Evolutionary conservation across 1,139 yeast genomes (phyloP), one percentile per base, ranked within the genome.

Genomic region (Suhomyces bribrorum): DNA sequence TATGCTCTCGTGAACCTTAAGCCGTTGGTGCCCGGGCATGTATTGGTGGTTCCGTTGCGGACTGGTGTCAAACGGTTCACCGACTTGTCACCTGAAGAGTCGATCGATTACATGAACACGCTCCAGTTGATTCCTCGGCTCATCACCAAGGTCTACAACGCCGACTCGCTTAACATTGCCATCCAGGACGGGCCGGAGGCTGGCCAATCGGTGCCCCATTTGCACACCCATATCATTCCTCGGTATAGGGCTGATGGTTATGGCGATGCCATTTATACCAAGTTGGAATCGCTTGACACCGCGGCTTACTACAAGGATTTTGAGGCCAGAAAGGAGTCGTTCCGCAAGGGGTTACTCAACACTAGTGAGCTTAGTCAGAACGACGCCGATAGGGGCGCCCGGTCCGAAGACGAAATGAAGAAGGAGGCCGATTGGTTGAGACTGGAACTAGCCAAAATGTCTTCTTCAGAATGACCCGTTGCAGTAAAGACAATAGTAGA

Each of bases 171-270:
- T 44, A 92, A 92, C 56, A 75, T 92, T 22, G 89, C 97, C 12
- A 87, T 92, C 41, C 98, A 92, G 57, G 98, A 92, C 58, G 98
- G 98, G 0, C 87, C 92, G 0, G 88, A 87, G 38, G 92, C 97
- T 2, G 98, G 98, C 4, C 98, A 92, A 57, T 79, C 92, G 13
- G 83, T 92, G 1, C 95, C 96, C 2, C 98, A 92, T 61, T 73
- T 92, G 18, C 98, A 92, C 59, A 84, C 96, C 24, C 98, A 92
- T 59, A 64, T 92, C 13, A 88, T 92, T 24, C 98, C 98, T 4
- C 69, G 98, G 29, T 80, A 74, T 54, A 68, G 70, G 38, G 59
- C 64, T 7, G 83, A 85, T 49, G 85, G 81, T 27, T 73, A 77
- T 45, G 89, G 87, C 1, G 96, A 88, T 54, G 79, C 75, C 30